Conservation (phyloP, 2,329 filamentous ascomycete genomes). For the Hawksworthiomyces lignivorus region DNA sequence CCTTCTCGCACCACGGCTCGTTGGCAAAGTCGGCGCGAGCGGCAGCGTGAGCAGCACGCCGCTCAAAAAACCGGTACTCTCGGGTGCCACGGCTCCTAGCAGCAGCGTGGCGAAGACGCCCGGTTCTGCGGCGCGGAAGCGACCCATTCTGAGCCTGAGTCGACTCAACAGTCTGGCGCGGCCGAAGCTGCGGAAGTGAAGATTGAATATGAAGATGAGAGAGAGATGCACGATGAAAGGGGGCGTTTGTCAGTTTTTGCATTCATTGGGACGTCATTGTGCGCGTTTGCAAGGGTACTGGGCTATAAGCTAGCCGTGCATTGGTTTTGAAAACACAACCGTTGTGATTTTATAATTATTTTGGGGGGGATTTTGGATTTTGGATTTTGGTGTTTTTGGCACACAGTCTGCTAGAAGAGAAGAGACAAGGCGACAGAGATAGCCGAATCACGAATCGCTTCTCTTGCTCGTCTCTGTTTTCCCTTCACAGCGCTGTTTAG, state of each 20-base stretch:
- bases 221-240: background rate
- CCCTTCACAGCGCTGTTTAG: too few relatives aligned
- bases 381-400: conserved; percentile 1
- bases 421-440: too few relatives aligned
- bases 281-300: too few relatives aligned
- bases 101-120: conserved; percentile 19
- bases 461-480: too few relatives aligned
- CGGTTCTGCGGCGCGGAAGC: conserved; percentile 48
- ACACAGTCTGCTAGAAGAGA: too few relatives aligned
- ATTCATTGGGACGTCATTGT: too few relatives aligned
- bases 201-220: background rate
- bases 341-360: background rate
- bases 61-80: conserved; percentile 20
- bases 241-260: too few relatives aligned
- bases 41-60: conserved; percentile 7
- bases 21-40: conserved; percentile 14
- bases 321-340: too few relatives aligned
- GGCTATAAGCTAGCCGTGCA: background rate
- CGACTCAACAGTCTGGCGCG: conserved; percentile 54
- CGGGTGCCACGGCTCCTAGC: conserved; percentile 2
- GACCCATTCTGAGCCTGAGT: conserved; percentile 44
- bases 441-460: too few relatives aligned
- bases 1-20: conserved; percentile 41
- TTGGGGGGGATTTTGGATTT: background rate
- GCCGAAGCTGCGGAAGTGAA: conserved; percentile 46